Percentiles rank a stretch among this genome's conserved stretches.
These are phyloP conservation scores for Colletotrichum plurivorum DNA, from an alignment of 2,329 filamentous ascomycete genomes.

Conservation along the genomic window DNA sequence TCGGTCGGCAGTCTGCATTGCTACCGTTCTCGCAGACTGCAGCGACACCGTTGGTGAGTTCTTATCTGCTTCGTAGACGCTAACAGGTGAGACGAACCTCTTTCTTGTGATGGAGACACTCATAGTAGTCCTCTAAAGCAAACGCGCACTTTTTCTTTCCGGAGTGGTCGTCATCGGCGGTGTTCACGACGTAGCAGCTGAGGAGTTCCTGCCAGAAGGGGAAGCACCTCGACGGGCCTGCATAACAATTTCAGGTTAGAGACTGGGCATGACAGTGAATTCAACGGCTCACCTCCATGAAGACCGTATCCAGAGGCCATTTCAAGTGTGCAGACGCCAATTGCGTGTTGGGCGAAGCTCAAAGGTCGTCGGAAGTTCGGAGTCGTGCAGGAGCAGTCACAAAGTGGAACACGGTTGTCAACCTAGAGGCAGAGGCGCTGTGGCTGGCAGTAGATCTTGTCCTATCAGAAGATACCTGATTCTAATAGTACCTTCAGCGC, in stretches of 20 bases:
- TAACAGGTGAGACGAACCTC: constrained; percentile 77
- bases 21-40: constrained; percentile 83
- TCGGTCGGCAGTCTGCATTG: constrained; percentile 87
- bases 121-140: constrained; percentile 95
- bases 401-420: constrained; percentile 24
- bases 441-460: constrained; percentile 23
- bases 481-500: neutral
- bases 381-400: constrained; percentile 17
- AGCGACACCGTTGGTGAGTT: constrained; percentile 23
- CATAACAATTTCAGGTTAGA: constrained; percentile 42
- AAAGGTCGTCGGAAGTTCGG: constrained; percentile 17
- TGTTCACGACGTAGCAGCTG: constrained; percentile 98
- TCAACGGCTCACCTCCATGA: constrained; percentile 74
- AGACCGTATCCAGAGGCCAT: constrained; percentile 91
- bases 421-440: constrained; percentile 18
- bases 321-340: constrained; percentile 47
- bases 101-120: constrained; percentile 98
- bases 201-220: constrained; percentile 99
- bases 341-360: constrained; percentile 43
- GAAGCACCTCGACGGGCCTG: constrained; percentile 86
- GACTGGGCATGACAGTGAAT: constrained; percentile 12
- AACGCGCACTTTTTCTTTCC: constrained; percentile 91
- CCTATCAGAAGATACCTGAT: constrained; percentile 37
- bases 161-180: constrained; percentile 80
- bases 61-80: neutral